Percentiles rank a stretch among this genome's conserved stretches.
These are phyloP conservation scores for Ascobolus immersus DNA, from an alignment of 495 filamentous ascomycete genomes.

Conservation along the genomic window DNA sequence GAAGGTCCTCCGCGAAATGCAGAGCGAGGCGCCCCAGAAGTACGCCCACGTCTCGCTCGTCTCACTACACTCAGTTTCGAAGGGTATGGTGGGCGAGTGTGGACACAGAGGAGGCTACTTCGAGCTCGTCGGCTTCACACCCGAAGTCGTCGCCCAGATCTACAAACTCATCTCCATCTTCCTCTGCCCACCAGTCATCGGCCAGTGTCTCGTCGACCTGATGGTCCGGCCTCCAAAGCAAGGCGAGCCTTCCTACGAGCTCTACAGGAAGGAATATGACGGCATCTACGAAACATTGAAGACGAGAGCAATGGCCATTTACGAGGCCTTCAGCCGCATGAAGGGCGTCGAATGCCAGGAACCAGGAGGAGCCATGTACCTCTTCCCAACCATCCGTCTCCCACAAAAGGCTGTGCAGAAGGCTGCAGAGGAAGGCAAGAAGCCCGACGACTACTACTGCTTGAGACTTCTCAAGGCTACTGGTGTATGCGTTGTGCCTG, in stretches of 20 bases:
- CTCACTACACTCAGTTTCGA: constrained; percentile 63
- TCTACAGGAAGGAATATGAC: constrained; percentile 66
- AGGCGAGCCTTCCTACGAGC: constrained; percentile 54
- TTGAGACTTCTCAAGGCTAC: constrained; percentile 73
- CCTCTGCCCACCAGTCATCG: constrained; percentile 82
- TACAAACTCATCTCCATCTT: constrained; percentile 96
- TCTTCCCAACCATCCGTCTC: constrained; percentile 79
- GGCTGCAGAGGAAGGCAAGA: constrained; percentile 44
- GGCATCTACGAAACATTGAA: constrained; percentile 38
- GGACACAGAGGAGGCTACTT: constrained; percentile 95
- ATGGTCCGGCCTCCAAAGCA: constrained; percentile 83
- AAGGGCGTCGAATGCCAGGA: constrained; percentile 75
- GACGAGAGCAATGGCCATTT: constrained; percentile 57
- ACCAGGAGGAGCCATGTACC: constrained; percentile 89
- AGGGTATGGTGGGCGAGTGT: constrained; percentile 96
- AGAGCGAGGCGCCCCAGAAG: constrained; percentile 36
- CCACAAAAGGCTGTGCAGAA: constrained; percentile 46
- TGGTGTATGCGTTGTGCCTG: constrained; percentile 84
- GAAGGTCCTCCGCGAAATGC: constrained; percentile 60
- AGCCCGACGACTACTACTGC: constrained; percentile 82
- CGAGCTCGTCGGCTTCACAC: constrained; percentile 72
- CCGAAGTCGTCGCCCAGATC: constrained; percentile 66
- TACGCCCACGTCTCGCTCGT: constrained; percentile 73
- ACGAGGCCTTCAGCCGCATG: constrained; percentile 76
- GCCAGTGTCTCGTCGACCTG: constrained; percentile 82